Percentiles rank a stretch among this genome's conserved stretches.
Conservation (phyloP, 768 basidiomycete species). For the Psilocybe cyanescens region DNA sequence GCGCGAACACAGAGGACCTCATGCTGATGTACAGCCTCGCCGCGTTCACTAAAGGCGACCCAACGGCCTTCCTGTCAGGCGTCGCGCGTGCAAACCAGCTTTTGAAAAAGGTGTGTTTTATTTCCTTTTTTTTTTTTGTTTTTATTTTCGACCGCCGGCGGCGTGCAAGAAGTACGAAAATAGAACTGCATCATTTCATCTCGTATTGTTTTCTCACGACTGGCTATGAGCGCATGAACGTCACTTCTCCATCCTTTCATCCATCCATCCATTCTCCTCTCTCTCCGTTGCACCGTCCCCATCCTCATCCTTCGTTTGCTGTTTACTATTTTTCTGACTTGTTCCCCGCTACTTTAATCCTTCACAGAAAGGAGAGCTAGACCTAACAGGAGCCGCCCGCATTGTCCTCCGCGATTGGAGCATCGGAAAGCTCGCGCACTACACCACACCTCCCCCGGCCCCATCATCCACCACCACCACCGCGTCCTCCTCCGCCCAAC, state of each 20-base stretch:
- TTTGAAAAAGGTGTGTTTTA: conserved; percentile 68
- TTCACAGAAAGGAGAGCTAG: conserved; percentile 68
- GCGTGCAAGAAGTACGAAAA: not conserved
- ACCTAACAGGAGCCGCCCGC: conserved; percentile 75
- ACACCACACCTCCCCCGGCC: conserved; percentile 55
- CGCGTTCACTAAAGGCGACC: conserved; percentile 71
- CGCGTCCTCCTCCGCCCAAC: conserved; percentile 7
- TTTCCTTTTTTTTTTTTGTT: not conserved
- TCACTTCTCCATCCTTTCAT: not conserved
- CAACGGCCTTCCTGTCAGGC: conserved; percentile 73
- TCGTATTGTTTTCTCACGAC: not conserved
- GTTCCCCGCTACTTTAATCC: not conserved
- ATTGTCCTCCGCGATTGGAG: conserved; percentile 87
- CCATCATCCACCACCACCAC: not conserved
- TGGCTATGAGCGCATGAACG: conserved; percentile 12
- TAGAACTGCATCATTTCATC: not conserved
- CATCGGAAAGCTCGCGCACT: conserved; percentile 72
- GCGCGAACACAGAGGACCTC: conserved; percentile 77
- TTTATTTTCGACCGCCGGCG: not conserved
- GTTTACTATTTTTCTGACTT: conserved; percentile 1
- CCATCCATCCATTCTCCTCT: not conserved
- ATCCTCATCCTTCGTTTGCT: too few species aligned
- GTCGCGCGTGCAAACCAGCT: conserved; percentile 77
- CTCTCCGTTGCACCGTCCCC: too few species aligned
- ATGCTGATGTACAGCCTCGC: conserved; percentile 90